These are phyloP conservation scores for Echeveria elegans DNA, from an alignment of 164 flowering plant species.

Conservation along the genomic window DNA sequence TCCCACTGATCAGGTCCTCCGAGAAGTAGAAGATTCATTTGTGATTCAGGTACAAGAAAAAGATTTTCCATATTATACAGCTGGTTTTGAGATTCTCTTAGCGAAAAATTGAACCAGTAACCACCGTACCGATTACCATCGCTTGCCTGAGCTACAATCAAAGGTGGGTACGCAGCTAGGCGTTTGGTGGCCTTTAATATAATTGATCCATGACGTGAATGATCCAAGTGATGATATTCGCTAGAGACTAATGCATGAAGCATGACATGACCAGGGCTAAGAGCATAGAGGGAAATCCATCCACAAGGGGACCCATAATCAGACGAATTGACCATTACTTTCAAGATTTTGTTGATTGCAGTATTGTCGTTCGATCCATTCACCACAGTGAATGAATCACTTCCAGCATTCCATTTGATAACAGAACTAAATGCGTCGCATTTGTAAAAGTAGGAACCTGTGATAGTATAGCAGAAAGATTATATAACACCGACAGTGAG, in stretches of 20 bases:
- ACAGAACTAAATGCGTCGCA: conserved; percentile 76
- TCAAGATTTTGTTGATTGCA: conserved; percentile 17
- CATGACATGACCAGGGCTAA: conserved; percentile 47
- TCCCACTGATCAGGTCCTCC: conserved; percentile 92
- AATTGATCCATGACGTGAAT: conserved; percentile 28
- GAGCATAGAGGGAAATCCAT: conserved; percentile 57
- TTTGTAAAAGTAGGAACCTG: conserved; percentile 56
- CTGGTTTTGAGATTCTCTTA: conserved; percentile 25
- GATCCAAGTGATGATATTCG: conserved; percentile 35
- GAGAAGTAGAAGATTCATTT: conserved; percentile 47
- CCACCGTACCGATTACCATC: conserved; percentile 90
- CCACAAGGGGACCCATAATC: conserved; percentile 57
- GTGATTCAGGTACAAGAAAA: conserved; percentile 73
- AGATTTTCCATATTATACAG: conserved; percentile 33
- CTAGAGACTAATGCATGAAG: conserved; percentile 62
- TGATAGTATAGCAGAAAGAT: conserved; percentile 12
- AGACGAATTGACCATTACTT: conserved; percentile 13
- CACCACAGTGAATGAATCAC: conserved; percentile 50
- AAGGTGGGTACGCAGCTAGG: conserved; percentile 67
- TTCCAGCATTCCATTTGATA: conserved; percentile 63
- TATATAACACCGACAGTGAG: not conserved
- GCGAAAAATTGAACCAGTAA: conserved; percentile 49
- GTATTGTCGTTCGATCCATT: conserved; percentile 27
- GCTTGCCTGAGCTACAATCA: conserved; percentile 48
- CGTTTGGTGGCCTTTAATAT: conserved; percentile 46